Percentiles rank a stretch among this genome's conserved stretches.
Evolutionary conservation across 2,329 filamentous ascomycete species (phyloP).

Genomic region (Colletotrichum higginsianum): DNA sequence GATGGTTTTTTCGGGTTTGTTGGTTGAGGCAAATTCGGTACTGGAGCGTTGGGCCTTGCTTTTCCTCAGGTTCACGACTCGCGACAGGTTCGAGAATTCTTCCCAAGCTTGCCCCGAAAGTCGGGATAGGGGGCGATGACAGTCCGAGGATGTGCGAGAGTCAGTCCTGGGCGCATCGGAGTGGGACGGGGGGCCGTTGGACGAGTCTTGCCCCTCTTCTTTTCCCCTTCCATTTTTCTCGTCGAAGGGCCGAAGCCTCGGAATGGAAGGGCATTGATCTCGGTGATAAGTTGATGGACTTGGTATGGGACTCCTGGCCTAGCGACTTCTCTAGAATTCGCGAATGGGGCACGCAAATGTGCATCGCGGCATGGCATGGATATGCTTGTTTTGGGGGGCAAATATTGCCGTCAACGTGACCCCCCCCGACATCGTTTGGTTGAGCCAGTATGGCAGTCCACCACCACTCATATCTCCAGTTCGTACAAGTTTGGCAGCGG

Average conservation of each 20-base stretch:
- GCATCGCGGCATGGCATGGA: slow-evolving; percentile 32
- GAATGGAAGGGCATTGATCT: slow-evolving; percentile 37
- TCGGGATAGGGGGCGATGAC: slow-evolving; percentile 22
- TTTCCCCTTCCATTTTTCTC: neutral
- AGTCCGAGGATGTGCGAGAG: slow-evolving; percentile 25
- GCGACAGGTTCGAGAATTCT: slow-evolving; percentile 31
- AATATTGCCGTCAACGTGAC: slow-evolving; percentile 12
- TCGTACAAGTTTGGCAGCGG: slow-evolving; percentile 5
- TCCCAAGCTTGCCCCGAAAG: slow-evolving; percentile 34
- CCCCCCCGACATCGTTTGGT: slow-evolving; percentile 6
- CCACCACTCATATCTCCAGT: neutral
- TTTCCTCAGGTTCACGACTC: slow-evolving; percentile 18
- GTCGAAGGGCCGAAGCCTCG: slow-evolving; percentile 26
- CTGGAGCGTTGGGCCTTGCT: neutral
- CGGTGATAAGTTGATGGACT: slow-evolving; percentile 35
- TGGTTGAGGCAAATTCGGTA: neutral
- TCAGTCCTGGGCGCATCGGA: slow-evolving; percentile 10
- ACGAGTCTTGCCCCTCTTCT: neutral
- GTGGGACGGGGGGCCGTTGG: neutral
- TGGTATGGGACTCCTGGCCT: slow-evolving; percentile 31
- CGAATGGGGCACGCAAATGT: slow-evolving; percentile 12
- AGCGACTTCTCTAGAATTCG: slow-evolving; percentile 7
- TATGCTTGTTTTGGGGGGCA: slow-evolving; percentile 25
- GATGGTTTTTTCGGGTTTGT: neutral
- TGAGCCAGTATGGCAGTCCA: slow-evolving; percentile 5